phyloP scores from a whole-genome alignment of 2,329 filamentous ascomycete genomes.

The Pezicula neosporulosa region DNA sequence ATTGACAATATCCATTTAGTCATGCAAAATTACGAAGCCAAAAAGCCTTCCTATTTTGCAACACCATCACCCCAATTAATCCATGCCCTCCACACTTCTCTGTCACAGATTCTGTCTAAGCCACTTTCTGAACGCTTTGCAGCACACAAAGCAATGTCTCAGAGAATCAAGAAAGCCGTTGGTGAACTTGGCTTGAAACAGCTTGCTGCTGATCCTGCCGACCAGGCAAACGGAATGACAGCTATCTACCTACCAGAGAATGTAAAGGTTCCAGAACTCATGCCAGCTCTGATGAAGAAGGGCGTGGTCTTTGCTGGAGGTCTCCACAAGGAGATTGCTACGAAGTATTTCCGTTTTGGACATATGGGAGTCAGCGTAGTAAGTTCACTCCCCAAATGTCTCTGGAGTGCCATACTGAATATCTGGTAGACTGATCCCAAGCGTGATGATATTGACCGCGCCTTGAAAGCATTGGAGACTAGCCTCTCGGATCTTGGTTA shows the following conservation, averaged over 20 bases:
- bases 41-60: constrained; percentile 97
- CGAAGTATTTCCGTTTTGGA: constrained; percentile 92
- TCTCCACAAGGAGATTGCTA: constrained; percentile 90
- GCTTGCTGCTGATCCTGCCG: constrained; percentile 77
- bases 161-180: constrained; percentile 83
- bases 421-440: constrained; percentile 63
- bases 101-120: constrained; percentile 79
- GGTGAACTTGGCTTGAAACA: constrained; percentile 81
- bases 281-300: constrained; percentile 81
- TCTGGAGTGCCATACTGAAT: constrained; percentile 5
- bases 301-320: constrained; percentile 94
- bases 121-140: constrained; percentile 82
- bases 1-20: constrained; percentile 44
- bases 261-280: constrained; percentile 74
- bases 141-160: constrained; percentile 72
- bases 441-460: constrained; percentile 79
- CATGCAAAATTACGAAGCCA: constrained; percentile 98
- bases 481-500: constrained; percentile 72
- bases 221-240: constrained; percentile 97
- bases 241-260: constrained; percentile 91
- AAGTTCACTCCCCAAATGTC: constrained; percentile 32
- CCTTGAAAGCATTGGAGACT: constrained; percentile 72
- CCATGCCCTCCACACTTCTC: constrained; percentile 84
- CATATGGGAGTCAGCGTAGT: constrained; percentile 95
- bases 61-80: constrained; percentile 93